Evolutionary conservation across 495 filamentous ascomycete genomes (phyloP).

Genomic region (Tirmania nivea): DNA sequence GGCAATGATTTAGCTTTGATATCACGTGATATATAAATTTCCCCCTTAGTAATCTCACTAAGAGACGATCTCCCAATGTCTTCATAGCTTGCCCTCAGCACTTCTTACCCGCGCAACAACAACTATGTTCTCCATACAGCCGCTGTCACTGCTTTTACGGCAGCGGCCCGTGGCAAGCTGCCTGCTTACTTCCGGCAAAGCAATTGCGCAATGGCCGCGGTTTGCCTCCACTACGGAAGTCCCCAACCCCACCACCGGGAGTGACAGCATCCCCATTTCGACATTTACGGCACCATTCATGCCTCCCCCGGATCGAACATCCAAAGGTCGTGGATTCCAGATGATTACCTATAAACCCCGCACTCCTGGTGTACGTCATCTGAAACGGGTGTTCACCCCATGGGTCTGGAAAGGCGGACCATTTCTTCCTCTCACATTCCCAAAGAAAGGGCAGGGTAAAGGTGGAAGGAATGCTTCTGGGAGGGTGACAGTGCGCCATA

Average conservation of each 20-base stretch:
- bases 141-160: background rate
- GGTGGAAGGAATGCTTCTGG: slow-evolving; percentile 83
- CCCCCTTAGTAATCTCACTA: too few relatives aligned
- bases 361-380: slow-evolving; percentile 81
- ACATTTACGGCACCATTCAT: background rate
- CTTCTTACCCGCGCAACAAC: too few relatives aligned
- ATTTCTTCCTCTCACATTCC: slow-evolving; percentile 57
- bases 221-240: background rate
- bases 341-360: slow-evolving; percentile 81
- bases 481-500: slow-evolving; percentile 66
- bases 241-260: background rate
- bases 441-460: slow-evolving; percentile 75
- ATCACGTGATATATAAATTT: too few relatives aligned
- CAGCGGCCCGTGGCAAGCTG: background rate
- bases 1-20: too few relatives aligned
- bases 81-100: too few relatives aligned
- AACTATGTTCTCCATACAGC: background rate
- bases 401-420: slow-evolving; percentile 90
- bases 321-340: slow-evolving; percentile 23
- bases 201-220: background rate
- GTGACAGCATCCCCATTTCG: background rate
- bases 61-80: too few relatives aligned
- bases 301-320: background rate
- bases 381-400: slow-evolving; percentile 79
- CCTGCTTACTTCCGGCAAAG: background rate